Percentiles rank a stretch among this genome's conserved stretches.
These are phyloP conservation scores for Chimonanthus praecox DNA, from an alignment of 164 flowering plant species.

Conservation along the genomic window DNA sequence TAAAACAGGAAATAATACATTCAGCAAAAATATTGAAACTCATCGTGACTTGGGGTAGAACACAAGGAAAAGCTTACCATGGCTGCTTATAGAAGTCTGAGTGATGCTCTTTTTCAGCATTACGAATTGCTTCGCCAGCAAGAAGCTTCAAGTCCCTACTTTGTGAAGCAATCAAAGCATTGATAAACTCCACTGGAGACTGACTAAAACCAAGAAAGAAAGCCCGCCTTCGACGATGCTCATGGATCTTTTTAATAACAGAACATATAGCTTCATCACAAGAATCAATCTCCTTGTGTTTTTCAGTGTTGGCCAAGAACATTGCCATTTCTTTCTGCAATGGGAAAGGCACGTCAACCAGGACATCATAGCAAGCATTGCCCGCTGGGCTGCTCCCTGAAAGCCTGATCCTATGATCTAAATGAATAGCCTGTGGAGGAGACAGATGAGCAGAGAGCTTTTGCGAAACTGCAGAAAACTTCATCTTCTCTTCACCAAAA, in stretches of 20 bases:
- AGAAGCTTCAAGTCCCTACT: conserved; percentile 73
- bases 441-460: conserved; percentile 63
- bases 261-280: conserved; percentile 63
- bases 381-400: conserved; percentile 71
- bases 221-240: conserved; percentile 64
- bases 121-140: conserved; percentile 62
- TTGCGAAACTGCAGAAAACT: conserved; percentile 53
- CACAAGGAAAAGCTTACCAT: conserved; percentile 41
- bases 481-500: conserved; percentile 80
- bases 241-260: conserved; percentile 71
- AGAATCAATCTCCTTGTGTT: conserved; percentile 62
- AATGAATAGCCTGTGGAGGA: conserved; percentile 60
- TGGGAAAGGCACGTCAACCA: conserved; percentile 69
- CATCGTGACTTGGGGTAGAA: background rate
- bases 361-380: conserved; percentile 71
- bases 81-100: conserved; percentile 77
- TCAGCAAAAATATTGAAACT: background rate
- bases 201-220: conserved; percentile 90
- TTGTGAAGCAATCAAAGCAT: conserved; percentile 76
- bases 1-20: background rate
- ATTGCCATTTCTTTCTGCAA: conserved; percentile 60
- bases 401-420: conserved; percentile 77
- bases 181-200: conserved; percentile 88
- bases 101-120: conserved; percentile 61
- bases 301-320: conserved; percentile 52